Evolutionary conservation across 2,329 filamentous ascomycete genomes (phyloP).

Genomic region (Alternaria solani): DNA sequence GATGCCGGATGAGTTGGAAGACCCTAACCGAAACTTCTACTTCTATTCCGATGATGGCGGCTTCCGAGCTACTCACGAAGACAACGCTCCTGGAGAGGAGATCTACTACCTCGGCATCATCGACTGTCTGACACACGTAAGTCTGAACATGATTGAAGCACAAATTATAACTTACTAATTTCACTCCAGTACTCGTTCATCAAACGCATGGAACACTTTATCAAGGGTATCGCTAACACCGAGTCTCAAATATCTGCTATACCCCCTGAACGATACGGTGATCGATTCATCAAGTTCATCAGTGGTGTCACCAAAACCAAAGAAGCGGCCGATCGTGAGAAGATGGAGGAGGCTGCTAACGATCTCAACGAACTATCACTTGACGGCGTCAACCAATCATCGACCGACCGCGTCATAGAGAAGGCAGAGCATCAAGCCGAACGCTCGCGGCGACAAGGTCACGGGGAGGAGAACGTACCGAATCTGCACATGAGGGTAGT

Average conservation of each 20-base stretch:
- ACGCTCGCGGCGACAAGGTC: constrained; percentile 62
- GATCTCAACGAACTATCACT: constrained; percentile 50
- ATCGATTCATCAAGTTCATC: constrained; percentile 93
- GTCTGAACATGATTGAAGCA: constrained; percentile 42
- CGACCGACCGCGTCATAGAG: constrained; percentile 63
- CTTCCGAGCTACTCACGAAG: constrained; percentile 89
- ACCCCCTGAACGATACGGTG: constrained; percentile 87
- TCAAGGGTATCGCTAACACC: constrained; percentile 89
- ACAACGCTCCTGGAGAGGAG: constrained; percentile 83
- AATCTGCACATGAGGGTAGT: constrained; percentile 67
- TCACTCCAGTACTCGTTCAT: constrained; percentile 81
- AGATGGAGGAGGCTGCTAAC: constrained; percentile 46
- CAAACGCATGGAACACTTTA: constrained; percentile 95
- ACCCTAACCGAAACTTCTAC: constrained; percentile 74
- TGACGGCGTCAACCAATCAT: constrained; percentile 49
- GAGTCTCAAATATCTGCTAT: constrained; percentile 91
- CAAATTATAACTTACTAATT: constrained; percentile 30
- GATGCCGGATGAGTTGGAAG: constrained; percentile 85
- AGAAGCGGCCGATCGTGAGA: constrained; percentile 76
- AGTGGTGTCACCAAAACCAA: constrained; percentile 87
- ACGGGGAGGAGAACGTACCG: constrained; percentile 65
- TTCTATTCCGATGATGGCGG: constrained; percentile 96
- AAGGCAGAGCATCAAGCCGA: constrained; percentile 69
- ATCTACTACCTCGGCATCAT: constrained; percentile 99
- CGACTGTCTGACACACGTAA: constrained; percentile 94